phyloP scores from a whole-genome alignment of 164 flowering plant genomes.

The Warburgia ugandensis region DNA sequence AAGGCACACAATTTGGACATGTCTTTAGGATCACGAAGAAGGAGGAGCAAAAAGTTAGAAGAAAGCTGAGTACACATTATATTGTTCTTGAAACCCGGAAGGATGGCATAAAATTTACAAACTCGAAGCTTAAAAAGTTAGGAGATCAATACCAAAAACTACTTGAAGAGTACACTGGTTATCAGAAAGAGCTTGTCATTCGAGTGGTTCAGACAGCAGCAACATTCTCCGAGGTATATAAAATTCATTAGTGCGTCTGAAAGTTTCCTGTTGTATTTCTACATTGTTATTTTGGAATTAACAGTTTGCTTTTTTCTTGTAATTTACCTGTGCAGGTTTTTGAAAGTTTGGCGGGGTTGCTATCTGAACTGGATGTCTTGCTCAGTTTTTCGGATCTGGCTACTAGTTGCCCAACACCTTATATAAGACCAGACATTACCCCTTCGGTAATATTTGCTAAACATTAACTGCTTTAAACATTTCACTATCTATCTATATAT shows the following conservation, averaged over 20 bases:
- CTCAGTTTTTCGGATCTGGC: slow-evolving; percentile 97
- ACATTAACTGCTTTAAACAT: too few relatives aligned
- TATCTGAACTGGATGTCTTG: slow-evolving; percentile 93
- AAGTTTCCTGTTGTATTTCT: not conserved
- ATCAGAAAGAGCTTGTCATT: slow-evolving; percentile 77
- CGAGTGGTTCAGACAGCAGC: slow-evolving; percentile 79
- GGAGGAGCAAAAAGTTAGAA: slow-evolving; percentile 92
- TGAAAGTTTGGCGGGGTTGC: slow-evolving; percentile 55
- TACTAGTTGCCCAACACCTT: slow-evolving; percentile 72
- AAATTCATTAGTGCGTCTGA: slow-evolving; percentile 5
- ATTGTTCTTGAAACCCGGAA: slow-evolving; percentile 91
- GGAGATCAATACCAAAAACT: slow-evolving; percentile 81
- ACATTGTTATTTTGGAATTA: too few relatives aligned
- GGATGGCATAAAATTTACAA: slow-evolving; percentile 96
- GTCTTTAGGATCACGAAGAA: slow-evolving; percentile 97
- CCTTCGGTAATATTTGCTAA: slow-evolving; percentile 46
- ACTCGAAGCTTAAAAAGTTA: slow-evolving; percentile 77
- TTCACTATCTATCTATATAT: too few relatives aligned
- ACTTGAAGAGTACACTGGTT: slow-evolving; percentile 72
- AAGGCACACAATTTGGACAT: slow-evolving; percentile 90
- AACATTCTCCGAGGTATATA: slow-evolving; percentile 75
- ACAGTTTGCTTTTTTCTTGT: too few relatives aligned
- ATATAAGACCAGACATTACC: slow-evolving; percentile 79
- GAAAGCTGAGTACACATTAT: slow-evolving; percentile 70
- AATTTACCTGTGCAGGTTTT: slow-evolving; percentile 65